A percentile compares a stretch with the other conserved stretches of the same genome.
Conservation (phyloP, 2,329 filamentous ascomycete species). For the Penicillium frequentans region DNA sequence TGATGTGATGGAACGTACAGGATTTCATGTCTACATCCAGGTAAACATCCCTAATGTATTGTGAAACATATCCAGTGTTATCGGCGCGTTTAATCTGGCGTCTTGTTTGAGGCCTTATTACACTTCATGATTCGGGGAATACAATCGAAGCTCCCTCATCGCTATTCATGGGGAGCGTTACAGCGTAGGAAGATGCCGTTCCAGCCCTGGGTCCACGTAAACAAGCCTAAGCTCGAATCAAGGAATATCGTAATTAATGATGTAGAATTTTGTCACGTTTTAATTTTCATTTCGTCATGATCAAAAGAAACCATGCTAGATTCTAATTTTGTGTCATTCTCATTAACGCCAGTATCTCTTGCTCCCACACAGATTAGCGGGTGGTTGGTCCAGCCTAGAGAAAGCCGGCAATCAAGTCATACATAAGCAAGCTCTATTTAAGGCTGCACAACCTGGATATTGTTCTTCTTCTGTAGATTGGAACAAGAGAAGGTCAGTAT, state of each 20-base stretch:
- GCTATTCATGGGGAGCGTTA: not conserved
- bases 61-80: no score
- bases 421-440: conserved; percentile 15
- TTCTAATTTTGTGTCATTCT: conserved; percentile 21
- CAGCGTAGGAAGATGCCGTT: not conserved
- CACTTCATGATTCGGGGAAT: no score
- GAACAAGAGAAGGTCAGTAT: conserved; percentile 8
- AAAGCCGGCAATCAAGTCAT: conserved; percentile 11
- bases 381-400: not conserved
- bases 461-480: conserved; percentile 48
- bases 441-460: conserved; percentile 51
- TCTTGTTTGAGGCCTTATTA: no score
- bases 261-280: not conserved
- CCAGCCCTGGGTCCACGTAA: no score
- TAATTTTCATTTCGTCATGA: conserved; percentile 7
- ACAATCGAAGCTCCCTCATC: no score
- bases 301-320: conserved; percentile 16
- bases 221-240: not conserved
- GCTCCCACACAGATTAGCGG: conserved; percentile 1
- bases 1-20: no score
- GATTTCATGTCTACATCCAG: no score
- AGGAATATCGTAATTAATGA: not conserved
- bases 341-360: conserved; percentile 19
- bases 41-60: no score
- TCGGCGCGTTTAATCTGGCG: no score